A percentile compares a stretch with the other conserved stretches of the same genome.
phyloP scores from a whole-genome alignment of 306 rosid species.

The Inga leiocalycina region DNA sequence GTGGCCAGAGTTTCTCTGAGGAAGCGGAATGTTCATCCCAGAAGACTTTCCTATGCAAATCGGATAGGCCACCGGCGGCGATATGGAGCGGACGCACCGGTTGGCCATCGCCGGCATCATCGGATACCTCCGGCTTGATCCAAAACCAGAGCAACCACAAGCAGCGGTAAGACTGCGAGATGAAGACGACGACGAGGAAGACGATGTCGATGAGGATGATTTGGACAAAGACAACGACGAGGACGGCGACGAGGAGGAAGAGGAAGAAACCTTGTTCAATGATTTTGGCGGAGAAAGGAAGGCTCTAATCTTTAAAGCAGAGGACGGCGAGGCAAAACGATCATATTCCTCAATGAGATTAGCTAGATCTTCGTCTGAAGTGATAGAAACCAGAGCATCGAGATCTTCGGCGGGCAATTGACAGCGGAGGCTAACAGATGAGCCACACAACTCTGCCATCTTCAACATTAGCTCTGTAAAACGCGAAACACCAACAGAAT shows the following conservation, averaged over 20 bases:
- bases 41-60: slow-evolving; percentile 23
- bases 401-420: slow-evolving; percentile 72
- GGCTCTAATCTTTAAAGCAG: slow-evolving; percentile 64
- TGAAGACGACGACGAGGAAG: slow-evolving; percentile 40
- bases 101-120: background rate
- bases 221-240: slow-evolving; percentile 42
- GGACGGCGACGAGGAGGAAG: slow-evolving; percentile 38
- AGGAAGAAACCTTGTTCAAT: slow-evolving; percentile 35
- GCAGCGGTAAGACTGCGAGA: slow-evolving; percentile 4
- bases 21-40: slow-evolving; percentile 22
- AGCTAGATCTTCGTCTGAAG: slow-evolving; percentile 65
- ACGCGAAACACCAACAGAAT: slow-evolving; percentile 14
- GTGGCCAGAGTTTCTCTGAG: background rate
- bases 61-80: slow-evolving; percentile 23
- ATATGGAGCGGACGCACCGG: background rate
- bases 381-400: slow-evolving; percentile 70
- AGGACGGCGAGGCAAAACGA: slow-evolving; percentile 43
- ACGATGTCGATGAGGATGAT: slow-evolving; percentile 36
- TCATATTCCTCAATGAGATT: slow-evolving; percentile 73
- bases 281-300: slow-evolving; percentile 58
- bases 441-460: slow-evolving; percentile 55
- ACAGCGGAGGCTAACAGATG: slow-evolving; percentile 64
- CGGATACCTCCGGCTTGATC: background rate
- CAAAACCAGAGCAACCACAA: slow-evolving; percentile 26
- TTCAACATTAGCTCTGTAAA: slow-evolving; percentile 60